These are phyloP conservation scores for Phytophthora podocarpi DNA, from an alignment of 352 stramenopile species.

Conservation along the genomic window DNA sequence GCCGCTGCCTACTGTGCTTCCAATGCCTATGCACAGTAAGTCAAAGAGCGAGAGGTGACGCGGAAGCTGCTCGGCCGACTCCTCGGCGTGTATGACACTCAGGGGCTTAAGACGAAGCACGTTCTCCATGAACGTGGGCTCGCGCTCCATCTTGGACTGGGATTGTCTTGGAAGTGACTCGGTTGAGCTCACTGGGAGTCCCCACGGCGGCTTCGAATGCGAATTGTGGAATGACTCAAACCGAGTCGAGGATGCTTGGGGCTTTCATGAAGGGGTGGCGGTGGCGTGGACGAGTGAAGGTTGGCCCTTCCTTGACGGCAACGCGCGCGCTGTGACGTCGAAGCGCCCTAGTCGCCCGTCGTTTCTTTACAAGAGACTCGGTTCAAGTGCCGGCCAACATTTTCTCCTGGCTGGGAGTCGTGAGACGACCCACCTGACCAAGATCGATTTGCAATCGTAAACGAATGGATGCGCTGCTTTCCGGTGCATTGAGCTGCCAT, in stretches of 20 bases:
- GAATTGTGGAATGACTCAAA: constrained; percentile 26
- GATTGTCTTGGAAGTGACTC: neutral
- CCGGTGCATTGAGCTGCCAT: too few species aligned
- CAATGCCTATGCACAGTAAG: constrained; percentile 92
- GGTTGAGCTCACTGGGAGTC: constrained; percentile 16
- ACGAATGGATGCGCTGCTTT: neutral
- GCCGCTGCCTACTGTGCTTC: constrained; percentile 90
- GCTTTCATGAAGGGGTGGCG: neutral
- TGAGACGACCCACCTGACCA: neutral
- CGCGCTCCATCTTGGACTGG: constrained; percentile 31
- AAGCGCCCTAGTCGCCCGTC: constrained; percentile 9
- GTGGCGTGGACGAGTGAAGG: constrained; percentile 10
- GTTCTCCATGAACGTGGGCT: constrained; percentile 53
- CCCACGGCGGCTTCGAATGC: constrained; percentile 27
- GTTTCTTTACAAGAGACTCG: constrained; percentile 19
- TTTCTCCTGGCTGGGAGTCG: constrained; percentile 25
- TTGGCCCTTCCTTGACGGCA: constrained; percentile 12
- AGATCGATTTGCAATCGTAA: neutral
- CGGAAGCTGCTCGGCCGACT: constrained; percentile 65
- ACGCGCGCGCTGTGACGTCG: constrained; percentile 4
- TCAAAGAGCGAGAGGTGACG: constrained; percentile 88
- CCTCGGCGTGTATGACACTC: constrained; percentile 73
- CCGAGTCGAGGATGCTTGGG: neutral
- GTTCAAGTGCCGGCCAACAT: constrained; percentile 9
- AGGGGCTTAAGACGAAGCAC: constrained; percentile 76